Percentiles rank a stretch among this genome's conserved stretches.
phyloP scores from a whole-genome alignment of 2,329 filamentous ascomycete genomes.

The Alternaria viburni region DNA sequence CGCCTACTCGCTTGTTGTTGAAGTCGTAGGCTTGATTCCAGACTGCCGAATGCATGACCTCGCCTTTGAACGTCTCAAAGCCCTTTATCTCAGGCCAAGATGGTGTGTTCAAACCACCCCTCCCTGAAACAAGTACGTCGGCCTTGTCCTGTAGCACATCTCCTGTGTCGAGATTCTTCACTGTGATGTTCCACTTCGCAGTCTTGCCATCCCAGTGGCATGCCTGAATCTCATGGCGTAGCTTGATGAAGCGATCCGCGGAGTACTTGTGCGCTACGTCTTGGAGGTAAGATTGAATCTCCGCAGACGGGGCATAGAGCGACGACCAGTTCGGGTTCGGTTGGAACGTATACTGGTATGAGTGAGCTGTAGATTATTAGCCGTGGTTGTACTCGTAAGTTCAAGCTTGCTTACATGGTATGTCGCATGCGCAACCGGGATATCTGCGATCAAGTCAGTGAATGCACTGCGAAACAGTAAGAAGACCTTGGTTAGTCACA shows the following conservation, averaged over 20 bases:
- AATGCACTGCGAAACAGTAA: background rate
- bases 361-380: conserved; percentile 40
- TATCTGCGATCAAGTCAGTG: conserved; percentile 36
- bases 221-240: conserved; percentile 43
- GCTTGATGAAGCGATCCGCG: conserved; percentile 47
- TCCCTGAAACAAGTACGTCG: conserved; percentile 42
- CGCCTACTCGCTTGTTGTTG: conserved; percentile 41
- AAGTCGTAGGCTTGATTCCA: conserved; percentile 46
- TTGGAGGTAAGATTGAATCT: conserved; percentile 50
- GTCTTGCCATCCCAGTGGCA: conserved; percentile 43
- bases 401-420: conserved; percentile 33
- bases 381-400: background rate
- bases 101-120: conserved; percentile 40
- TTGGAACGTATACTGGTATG: conserved; percentile 54
- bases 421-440: conserved; percentile 53
- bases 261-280: conserved; percentile 44
- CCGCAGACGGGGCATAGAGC: conserved; percentile 48
- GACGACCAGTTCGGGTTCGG: conserved; percentile 51
- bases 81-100: conserved; percentile 45
- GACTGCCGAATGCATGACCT: conserved; percentile 44
- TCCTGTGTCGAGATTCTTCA: conserved; percentile 41
- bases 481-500: background rate
- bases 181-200: conserved; percentile 46
- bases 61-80: conserved; percentile 38
- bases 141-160: conserved; percentile 32